Evolutionary conservation across 805 yeast species (phyloP).

Genomic region (Wickerhamiella kurtzmanii): DNA sequence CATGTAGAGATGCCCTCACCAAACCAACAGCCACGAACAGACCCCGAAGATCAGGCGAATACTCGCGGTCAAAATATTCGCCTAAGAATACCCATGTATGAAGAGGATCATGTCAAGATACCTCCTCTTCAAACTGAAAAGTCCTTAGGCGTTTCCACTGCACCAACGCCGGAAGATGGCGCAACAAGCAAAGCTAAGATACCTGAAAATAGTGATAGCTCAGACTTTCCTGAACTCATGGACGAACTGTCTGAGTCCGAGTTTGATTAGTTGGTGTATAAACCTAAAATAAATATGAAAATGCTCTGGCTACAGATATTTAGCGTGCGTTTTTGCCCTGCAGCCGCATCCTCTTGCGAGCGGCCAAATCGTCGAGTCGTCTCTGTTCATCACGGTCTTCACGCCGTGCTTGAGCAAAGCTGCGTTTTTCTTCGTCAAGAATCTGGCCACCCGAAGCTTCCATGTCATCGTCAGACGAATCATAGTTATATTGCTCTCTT

Average conservation of each 20-base stretch:
- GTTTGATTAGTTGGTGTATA: slow-evolving; percentile 26
- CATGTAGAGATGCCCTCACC: too few relatives aligned
- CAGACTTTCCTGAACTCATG: slow-evolving; percentile 10
- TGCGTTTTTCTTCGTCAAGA: slow-evolving; percentile 63
- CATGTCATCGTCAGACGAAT: slow-evolving; percentile 53
- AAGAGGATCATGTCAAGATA: neutral
- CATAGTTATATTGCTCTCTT: slow-evolving; percentile 34
- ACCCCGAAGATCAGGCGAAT: too few relatives aligned
- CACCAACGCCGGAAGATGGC: too few relatives aligned
- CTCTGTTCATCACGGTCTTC: slow-evolving; percentile 64
- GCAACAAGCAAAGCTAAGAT: neutral
- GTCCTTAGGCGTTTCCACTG: neutral
- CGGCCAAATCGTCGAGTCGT: slow-evolving; percentile 34
- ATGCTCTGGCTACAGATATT: neutral
- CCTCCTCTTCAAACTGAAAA: neutral
- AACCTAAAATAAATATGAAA: neutral
- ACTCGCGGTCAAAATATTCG: too few relatives aligned
- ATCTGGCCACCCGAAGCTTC: slow-evolving; percentile 90
- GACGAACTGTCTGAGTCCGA: slow-evolving; percentile 34
- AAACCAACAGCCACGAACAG: too few relatives aligned
- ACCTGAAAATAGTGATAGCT: neutral
- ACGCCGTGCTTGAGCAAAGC: slow-evolving; percentile 50
- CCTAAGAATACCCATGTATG: neutral
- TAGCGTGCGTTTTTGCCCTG: neutral
- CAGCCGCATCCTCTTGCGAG: slow-evolving; percentile 11